A percentile compares a stretch with the other conserved stretches of the same genome.
These are phyloP conservation scores for Lyophyllum atratum DNA, from an alignment of 768 basidiomycete species.

Conservation along the genomic window DNA sequence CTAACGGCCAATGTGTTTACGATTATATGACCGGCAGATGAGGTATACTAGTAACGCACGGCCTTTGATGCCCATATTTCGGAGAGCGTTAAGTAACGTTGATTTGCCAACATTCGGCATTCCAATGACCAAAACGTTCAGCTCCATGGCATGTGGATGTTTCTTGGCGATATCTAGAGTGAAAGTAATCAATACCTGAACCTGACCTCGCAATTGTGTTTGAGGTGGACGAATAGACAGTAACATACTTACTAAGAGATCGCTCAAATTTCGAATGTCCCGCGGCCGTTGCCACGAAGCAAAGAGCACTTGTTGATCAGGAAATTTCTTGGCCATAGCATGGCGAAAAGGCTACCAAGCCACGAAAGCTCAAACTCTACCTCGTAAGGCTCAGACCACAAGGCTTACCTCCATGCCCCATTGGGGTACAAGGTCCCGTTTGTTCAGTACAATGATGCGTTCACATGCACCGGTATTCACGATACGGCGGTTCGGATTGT, in stretches of 20 bases:
- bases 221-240: constrained; percentile 12
- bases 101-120: constrained; percentile 99
- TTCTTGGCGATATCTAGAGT: constrained; percentile 65
- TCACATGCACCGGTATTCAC: constrained; percentile 59
- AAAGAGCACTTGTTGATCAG: constrained; percentile 68
- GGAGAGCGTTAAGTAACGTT: constrained; percentile 86
- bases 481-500: constrained; percentile 39
- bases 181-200: constrained; percentile 7
- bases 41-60: constrained; percentile 48
- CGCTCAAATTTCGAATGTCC: constrained; percentile 65
- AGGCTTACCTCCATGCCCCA: constrained; percentile 82
- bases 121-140: constrained; percentile 92
- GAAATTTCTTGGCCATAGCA: constrained; percentile 72
- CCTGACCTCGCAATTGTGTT: neutral
- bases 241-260: constrained; percentile 74
- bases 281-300: constrained; percentile 69
- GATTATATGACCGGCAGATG: constrained; percentile 7
- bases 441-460: constrained; percentile 89
- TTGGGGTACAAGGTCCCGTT: constrained; percentile 86
- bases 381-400: constrained; percentile 6
- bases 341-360: constrained; percentile 64
- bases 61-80: constrained; percentile 84
- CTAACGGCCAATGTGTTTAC: constrained; percentile 33
- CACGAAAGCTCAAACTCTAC: constrained; percentile 14
- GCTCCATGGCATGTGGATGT: constrained; percentile 69